Evolutionary conservation across 1,284 basidiomycete genomes (phyloP), one percentile per base, ranked within the genome.

Genomic region (Coniferiporia weirii): DNA sequence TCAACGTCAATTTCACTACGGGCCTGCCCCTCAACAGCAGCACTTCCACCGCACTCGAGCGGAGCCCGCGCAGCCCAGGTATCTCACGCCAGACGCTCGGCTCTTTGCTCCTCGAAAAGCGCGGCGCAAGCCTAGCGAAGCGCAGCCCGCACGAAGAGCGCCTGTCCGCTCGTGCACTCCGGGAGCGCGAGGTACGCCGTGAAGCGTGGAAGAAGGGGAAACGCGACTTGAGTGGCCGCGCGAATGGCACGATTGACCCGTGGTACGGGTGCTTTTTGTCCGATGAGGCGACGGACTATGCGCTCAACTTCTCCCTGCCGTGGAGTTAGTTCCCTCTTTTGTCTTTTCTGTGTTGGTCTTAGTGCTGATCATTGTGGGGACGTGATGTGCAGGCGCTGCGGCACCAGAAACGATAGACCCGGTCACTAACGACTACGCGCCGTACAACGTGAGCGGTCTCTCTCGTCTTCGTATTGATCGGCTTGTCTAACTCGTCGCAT

Each of bases 201-300:
- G 56, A 58, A n/a, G 58, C 48, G 43, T 61, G 56, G 52, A 48
- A 54, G 7, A 27, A 4, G 34, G 54, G 40, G 54, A 59, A 57
- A 44, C 73, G 77, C 56, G 75, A 75, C 67, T 64, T 80, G 54
- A 70, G 68, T 32, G 70, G 68, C 38, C 71, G 77, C 40, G 70
- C 75, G 5, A 80, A 78, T 61, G 80, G 76, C 20, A 79, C 77
- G 0, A 74, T 85, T 54, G 79, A 85, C 64, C 70, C 80, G 34
- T 83, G 78, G 74, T 85, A 85, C 59, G 82, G 82, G 12, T 86
- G 84, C 67, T 72, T 79, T 57, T 63, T 84, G 6, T 71, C 77
- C 27, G 73, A 79, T 46, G 76, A 80, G 67, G 75, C 82, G 65
- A 63, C 82, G 40, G 83, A 85, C 66, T 85, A 85, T 63, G 81